These are phyloP conservation scores for Ambrosia hybrid DNA, from an alignment of 140 eudicot genomes.

Conservation along the genomic window DNA sequence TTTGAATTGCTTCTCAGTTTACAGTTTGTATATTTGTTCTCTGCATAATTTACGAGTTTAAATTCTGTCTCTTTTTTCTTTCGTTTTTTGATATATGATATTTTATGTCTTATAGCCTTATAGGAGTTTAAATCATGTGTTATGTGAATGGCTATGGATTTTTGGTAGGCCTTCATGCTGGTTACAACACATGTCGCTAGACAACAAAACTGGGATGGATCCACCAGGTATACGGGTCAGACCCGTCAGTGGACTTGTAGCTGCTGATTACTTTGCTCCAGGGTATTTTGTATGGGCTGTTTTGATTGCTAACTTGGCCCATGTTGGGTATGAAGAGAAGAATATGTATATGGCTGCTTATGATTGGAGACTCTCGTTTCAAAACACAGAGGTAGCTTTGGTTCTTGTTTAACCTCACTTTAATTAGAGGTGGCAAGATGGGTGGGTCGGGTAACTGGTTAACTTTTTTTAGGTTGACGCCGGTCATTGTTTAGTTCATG, in stretches of 20 bases:
- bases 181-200: slow-evolving; percentile 93
- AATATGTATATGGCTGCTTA: slow-evolving; percentile 96
- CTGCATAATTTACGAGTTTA: too few relatives aligned
- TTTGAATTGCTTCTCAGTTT: too few relatives aligned
- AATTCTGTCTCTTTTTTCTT: too few relatives aligned
- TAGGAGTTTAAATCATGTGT: background rate
- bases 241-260: slow-evolving; percentile 90
- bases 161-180: slow-evolving; percentile 87
- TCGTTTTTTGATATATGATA: too few relatives aligned
- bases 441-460: background rate
- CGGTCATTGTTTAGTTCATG: too few relatives aligned
- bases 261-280: slow-evolving; percentile 95
- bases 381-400: slow-evolving; percentile 77
- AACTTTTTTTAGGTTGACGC: background rate
- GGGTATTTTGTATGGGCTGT: slow-evolving; percentile 99
- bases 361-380: slow-evolving; percentile 95
- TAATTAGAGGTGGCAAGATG: background rate
- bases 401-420: slow-evolving; percentile 4
- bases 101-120: too few relatives aligned
- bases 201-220: slow-evolving; percentile 92
- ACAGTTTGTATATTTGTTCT: too few relatives aligned
- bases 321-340: slow-evolving; percentile 92
- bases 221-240: slow-evolving; percentile 87
- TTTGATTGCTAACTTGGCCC: slow-evolving; percentile 89
- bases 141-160: slow-evolving; percentile 19